Base-by-base conservation (phyloP, 768 basidiomycete genomes). In the Clitopilus passeckerianus region DNA sequence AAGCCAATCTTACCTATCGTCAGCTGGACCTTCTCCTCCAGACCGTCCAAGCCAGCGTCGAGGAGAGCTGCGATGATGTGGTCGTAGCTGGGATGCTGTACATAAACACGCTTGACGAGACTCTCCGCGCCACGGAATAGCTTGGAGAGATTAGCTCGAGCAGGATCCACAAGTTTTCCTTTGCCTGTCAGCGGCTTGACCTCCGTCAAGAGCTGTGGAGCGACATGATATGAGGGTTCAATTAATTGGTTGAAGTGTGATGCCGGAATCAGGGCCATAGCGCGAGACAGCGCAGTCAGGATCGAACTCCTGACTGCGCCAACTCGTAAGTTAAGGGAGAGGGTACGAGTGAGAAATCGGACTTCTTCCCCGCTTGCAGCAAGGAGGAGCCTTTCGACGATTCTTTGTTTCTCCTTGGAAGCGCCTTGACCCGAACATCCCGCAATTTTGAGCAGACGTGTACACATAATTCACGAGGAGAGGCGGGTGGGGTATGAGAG, bases 221-320 rank as follows among this genome's bases (percentile, higher is more conserved):
- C 70, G 18, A 63, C 62, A 63, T 72, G 64, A 41, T 67, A 61
- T 62, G 61, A 60, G 59, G 63, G 54, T 62, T 63, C 15, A 56
- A 59, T 18, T 56, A 54, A 16, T 59, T 63, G 34, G 56, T 44
- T 53, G 34, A 73, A 34, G 41, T 67, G 67, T 34, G 65, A 27
- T 10, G 80, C 76, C 14, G 78, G 77, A 46, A 80, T 82, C 60
- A 95, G 73, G 18, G 86, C 89, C 64, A 90, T 80, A 0, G 93
- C 89, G 53, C 92, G 79, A 30, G 93, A 89, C 22, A 96, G 76
- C 10, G 91, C 89, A 22, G 85, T 86, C 54, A 95, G 78, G 34
- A 96, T 82, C 6, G 93, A 89, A 23, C 90, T 84, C 63, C 91
- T 80, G 27, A 95, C 92, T 2, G 94, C 95, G 1, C 95, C 95